Base-by-base conservation (phyloP, 1,284 basidiomycete genomes). In the Microstroma glucosiphilum region DNA sequence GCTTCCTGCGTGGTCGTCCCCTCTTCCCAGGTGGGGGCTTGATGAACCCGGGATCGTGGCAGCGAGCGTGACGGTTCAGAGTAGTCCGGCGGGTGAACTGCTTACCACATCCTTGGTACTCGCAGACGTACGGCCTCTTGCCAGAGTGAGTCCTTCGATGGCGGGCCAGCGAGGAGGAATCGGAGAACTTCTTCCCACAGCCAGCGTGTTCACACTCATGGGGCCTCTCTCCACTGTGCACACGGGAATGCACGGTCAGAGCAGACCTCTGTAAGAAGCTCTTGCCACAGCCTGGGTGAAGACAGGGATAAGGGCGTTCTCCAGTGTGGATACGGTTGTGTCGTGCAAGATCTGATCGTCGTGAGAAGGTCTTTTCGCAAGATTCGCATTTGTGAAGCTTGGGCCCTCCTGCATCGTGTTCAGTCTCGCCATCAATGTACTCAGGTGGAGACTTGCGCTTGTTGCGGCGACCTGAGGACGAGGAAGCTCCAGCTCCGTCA, bases 281-380 rank as follows among this genome's bases (percentile, higher is more conserved):
- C 66, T 79, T 79, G 55, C 73, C 73, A 59, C 77, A 79, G 11
- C 72, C 87, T 19, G 81, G 79, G 70, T 89, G 84, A 40, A 76
- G 70, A 69, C 80, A 81, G 7, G 76, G 78, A 60, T 89, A 92
- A 1, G 90, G 90, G 57, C 90, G 85, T 79, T 92, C 90, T 37
- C 90, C 91, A 0, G 90, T 91, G 75, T 92, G 90, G 81, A 91
- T 91, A 58, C 89, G 85, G 82, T 86, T 87, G 77, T 92, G 90
- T 19, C 76, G 67, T 15, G 75, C 75, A 41, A 78, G 60, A 56
- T 78, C 76, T 13, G 76, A 78, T 37, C 76, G 64, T 40, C 76
- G 68, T 60, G 73, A 76, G 60, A 78, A 78, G 17, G 75, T 72
- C 67, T 78, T 78, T 56, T 64, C 68, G 60, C 76, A 78, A 13